Percentiles rank a stretch among this genome's conserved stretches.
phyloP scores from a whole-genome alignment of 176 grass and related monocot species.

The Hsuehochloa calcarea region DNA sequence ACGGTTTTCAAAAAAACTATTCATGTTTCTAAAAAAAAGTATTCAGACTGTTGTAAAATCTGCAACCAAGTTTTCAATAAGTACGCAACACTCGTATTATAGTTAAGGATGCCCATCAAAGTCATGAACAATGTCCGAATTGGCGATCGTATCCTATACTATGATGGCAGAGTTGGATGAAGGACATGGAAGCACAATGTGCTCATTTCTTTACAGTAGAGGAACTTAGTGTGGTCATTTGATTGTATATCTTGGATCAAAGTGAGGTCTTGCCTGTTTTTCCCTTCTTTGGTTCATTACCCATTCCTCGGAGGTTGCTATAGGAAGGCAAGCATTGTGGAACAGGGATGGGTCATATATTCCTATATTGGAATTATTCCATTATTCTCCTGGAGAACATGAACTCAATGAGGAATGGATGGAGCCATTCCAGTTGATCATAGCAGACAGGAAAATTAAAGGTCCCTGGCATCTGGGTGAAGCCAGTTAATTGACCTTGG shows the following conservation, averaged over 20 bases:
- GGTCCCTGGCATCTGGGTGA: not conserved
- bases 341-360: not conserved
- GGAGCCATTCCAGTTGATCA: not conserved
- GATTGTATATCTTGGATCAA: no score
- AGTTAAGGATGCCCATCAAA: not conserved
- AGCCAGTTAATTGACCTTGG: not conserved
- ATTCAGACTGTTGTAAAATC: not conserved
- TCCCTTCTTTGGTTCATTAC: constrained; percentile 17
- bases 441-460: not conserved
- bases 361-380: not conserved
- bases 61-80: not conserved
- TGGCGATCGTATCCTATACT: not conserved
- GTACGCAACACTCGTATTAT: not conserved
- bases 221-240: not conserved
- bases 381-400: constrained; percentile 12
- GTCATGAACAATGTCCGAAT: not conserved
- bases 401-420: not conserved
- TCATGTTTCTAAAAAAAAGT: not conserved
- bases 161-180: not conserved
- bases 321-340: not conserved
- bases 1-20: not conserved
- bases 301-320: constrained; percentile 15
- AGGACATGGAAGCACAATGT: not conserved
- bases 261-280: not conserved
- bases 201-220: not conserved